phyloP scores from a whole-genome alignment of 2,329 filamentous ascomycete species.

The Aschersonia sp. region DNA sequence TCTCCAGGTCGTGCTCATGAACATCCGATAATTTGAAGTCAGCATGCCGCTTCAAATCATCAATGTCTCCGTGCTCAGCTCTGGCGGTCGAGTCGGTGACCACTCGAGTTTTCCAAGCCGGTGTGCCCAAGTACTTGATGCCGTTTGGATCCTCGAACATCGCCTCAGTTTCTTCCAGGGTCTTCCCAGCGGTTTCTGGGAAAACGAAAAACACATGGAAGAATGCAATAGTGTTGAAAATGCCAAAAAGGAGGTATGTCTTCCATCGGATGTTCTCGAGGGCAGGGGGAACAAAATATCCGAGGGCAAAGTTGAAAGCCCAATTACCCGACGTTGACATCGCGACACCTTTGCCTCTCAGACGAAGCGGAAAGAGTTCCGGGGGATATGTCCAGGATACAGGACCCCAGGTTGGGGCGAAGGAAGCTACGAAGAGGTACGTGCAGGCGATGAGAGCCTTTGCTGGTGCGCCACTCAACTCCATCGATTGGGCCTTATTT shows the following conservation, averaged over 20 bases:
- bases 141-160: conserved; percentile 28
- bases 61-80: conserved; percentile 14
- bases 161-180: conserved; percentile 35
- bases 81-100: conserved; percentile 7
- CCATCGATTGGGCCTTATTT: conserved; percentile 35
- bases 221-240: conserved; percentile 35
- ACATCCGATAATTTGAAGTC: conserved; percentile 8
- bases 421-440: conserved; percentile 45
- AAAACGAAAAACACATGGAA: conserved; percentile 38
- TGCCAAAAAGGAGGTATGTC: conserved; percentile 36
- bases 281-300: conserved; percentile 21
- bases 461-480: conserved; percentile 25
- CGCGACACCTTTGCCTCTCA: conserved; percentile 38
- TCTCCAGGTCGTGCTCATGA: conserved; percentile 6
- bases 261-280: conserved; percentile 30
- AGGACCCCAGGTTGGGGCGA: conserved; percentile 31
- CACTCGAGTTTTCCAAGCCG: conserved; percentile 16
- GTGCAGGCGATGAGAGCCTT: conserved; percentile 51
- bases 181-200: conserved; percentile 40
- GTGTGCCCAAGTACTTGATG: conserved; percentile 15
- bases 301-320: conserved; percentile 25
- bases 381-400: conserved; percentile 42
- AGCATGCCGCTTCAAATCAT: conserved; percentile 8
- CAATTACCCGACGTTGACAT: conserved; percentile 31
- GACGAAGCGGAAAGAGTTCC: conserved; percentile 34